Evolutionary conservation across 768 basidiomycete species (phyloP), one percentile per base, ranked within the genome.

Genomic region (Daedalea quercina): DNA sequence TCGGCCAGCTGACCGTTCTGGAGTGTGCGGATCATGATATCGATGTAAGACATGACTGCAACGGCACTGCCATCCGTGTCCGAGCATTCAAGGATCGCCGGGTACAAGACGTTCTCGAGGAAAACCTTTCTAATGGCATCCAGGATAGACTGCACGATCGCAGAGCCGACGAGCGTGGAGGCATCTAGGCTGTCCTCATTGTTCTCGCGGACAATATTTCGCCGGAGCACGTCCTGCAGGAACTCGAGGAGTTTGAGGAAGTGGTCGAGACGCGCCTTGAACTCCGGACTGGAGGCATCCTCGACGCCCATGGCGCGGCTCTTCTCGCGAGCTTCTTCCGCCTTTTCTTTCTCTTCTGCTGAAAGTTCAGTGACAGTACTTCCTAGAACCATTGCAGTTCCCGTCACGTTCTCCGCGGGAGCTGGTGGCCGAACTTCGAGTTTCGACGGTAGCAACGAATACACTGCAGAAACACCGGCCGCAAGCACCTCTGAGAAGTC

Each of bases 401-500:
- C 70, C 25, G 70, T 60, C 15, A 67, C 61, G 19, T 69, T 67
- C 23, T 75, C 73, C 34, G 75, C 60, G 3, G 68, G 63, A 8
- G 68, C 60, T 2, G 74, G 73, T 6, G 78, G 70, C 47, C 74
- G 76, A 54, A 96, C 81, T 48, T 81, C 82, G 40, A 98, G 76
- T 69, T 96, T 96, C 19, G 84, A 82, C 0, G 95, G 95, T 11
- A 98, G 74, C 1, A 93, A 70, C 1, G 93, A 96, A 64, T 95
- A 97, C 1, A 95, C 88, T 0, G 95, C 95, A 3, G 92, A 87
- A 11, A 98, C 67, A 15, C 94, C 93, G 2, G 95, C 95, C 17
- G 86, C 92, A 44, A 98, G 80, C 11, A 98, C 95, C 57, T 97
- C 94, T n/a, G 93, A 91, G 66, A 96, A 95, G 68, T 97, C 95